These are phyloP conservation scores for Penicillium sp. DNA, from an alignment of 2,329 filamentous ascomycete species.

Conservation along the genomic window DNA sequence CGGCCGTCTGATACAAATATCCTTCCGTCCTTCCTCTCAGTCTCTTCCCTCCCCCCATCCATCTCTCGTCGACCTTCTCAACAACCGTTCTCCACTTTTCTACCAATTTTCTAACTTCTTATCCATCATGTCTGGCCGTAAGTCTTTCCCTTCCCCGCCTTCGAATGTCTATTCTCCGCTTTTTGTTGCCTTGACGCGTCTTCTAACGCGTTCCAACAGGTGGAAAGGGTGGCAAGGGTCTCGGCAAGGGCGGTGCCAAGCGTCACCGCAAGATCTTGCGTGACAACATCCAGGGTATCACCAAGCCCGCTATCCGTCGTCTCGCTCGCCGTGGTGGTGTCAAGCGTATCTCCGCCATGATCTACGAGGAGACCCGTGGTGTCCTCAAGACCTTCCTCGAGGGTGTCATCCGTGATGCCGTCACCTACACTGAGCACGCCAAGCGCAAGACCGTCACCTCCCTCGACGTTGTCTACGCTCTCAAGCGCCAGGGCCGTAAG, in stretches of 20 bases:
- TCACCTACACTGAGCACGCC: constrained; percentile 80
- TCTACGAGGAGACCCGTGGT: constrained; percentile 80
- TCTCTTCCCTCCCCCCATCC: constrained; percentile 28
- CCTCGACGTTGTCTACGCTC: constrained; percentile 61
- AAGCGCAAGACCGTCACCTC: constrained; percentile 62
- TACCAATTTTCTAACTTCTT: too few species aligned
- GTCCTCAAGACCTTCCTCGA: constrained; percentile 82
- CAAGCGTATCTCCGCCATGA: constrained; percentile 99
- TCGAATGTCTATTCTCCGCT: too few species aligned
- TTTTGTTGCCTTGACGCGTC: constrained; percentile 43
- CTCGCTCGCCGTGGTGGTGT: constrained; percentile 98
- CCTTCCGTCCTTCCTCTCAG: constrained; percentile 26
- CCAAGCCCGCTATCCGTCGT: constrained; percentile 97
- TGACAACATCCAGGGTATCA: constrained; percentile 99
- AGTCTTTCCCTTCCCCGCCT: constrained; percentile 35
- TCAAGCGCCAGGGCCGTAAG: constrained; percentile 61
- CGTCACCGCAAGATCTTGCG: constrained; percentile 98
- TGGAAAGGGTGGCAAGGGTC: constrained; percentile 94
- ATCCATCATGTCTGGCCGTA: constrained; percentile 59
- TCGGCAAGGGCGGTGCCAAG: constrained; percentile 98
- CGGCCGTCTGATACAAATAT: constrained; percentile 42
- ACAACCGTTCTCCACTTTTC: constrained; percentile 13
- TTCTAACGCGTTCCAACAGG: constrained; percentile 52
- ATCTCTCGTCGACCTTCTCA: constrained; percentile 18
- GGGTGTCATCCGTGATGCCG: constrained; percentile 73